These are phyloP conservation scores for Pseudocercospora vitis DNA, from an alignment of 2,329 filamentous ascomycete genomes.

Conservation along the genomic window DNA sequence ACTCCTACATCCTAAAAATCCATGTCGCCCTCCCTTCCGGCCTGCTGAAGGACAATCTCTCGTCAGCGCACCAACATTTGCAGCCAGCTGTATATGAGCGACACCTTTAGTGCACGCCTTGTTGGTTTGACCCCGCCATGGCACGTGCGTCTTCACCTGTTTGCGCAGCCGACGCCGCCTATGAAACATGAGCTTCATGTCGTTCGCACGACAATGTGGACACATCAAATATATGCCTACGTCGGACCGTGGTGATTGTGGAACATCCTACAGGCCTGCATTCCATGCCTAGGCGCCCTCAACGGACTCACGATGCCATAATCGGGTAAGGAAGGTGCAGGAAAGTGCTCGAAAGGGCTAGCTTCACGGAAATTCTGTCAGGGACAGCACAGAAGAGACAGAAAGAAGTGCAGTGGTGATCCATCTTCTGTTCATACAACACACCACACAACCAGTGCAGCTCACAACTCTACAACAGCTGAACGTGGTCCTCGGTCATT, in stretches of 20 bases:
- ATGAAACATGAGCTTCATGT: no score
- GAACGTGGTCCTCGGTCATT: no score
- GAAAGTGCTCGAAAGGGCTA: constrained; percentile 26
- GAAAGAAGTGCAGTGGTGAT: no score
- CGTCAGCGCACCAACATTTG: neutral
- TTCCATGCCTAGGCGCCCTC: neutral
- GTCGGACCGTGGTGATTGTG: no score
- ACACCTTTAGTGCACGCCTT: neutral
- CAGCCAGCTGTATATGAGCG: neutral
- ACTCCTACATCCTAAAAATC: neutral
- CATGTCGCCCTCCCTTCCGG: neutral
- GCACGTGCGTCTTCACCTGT: no score
- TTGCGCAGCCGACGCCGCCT: no score
- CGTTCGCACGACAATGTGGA: no score
- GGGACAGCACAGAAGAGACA: constrained; percentile 8
- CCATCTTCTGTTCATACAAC: neutral
- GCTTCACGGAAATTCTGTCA: constrained; percentile 15
- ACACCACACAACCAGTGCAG: neutral
- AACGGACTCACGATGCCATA: neutral
- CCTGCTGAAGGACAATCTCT: neutral
- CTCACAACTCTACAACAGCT: no score
- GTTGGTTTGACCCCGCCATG: neutral
- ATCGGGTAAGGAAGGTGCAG: constrained; percentile 10
- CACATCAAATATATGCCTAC: no score
- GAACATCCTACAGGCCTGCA: no score